Conservation (phyloP, 2,329 filamentous ascomycete genomes). For the Diplocarpon mali region DNA sequence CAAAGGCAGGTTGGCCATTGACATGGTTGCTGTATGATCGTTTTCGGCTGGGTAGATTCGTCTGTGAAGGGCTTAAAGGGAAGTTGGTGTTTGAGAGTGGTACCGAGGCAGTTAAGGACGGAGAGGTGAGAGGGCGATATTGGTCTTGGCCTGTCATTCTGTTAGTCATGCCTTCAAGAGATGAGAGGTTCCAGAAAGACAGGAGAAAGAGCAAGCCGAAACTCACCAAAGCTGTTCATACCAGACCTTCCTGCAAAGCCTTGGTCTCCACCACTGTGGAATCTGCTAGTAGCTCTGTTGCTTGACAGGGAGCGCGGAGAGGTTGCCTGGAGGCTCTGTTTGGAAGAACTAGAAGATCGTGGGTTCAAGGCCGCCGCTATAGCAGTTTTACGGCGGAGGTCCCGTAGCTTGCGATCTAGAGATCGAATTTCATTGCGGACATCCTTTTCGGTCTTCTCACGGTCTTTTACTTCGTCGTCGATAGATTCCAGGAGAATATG, state of each 20-base stretch:
- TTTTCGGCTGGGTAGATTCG: constrained; percentile 22
- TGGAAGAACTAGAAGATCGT: background rate
- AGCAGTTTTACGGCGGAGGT: constrained; percentile 6
- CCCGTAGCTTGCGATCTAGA: constrained; percentile 24
- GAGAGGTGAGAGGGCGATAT: background rate
- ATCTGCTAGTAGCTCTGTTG: background rate
- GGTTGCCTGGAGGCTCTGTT: background rate
- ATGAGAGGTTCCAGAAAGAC: background rate
- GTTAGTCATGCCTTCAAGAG: constrained; percentile 5
- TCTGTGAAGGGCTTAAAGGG: constrained; percentile 10
- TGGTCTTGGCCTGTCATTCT: constrained; percentile 6
- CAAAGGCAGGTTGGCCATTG: constrained; percentile 13
- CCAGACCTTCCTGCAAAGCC: background rate
- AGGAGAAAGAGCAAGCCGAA: background rate
- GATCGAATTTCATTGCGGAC: constrained; percentile 23
- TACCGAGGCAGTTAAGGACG: constrained; percentile 18
- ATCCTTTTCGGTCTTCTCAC: constrained; percentile 21
- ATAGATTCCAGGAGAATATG: constrained; percentile 35
- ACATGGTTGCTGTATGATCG: constrained; percentile 22
- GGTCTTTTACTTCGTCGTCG: constrained; percentile 20
- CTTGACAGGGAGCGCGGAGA: background rate
- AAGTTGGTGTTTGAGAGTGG: constrained; percentile 12
- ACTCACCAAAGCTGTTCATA: constrained; percentile 4
- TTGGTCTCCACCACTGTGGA: background rate
- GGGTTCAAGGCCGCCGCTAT: constrained; percentile 9